phyloP scores from a whole-genome alignment of 2,329 filamentous ascomycete genomes.

The Botrytis tulipae region DNA sequence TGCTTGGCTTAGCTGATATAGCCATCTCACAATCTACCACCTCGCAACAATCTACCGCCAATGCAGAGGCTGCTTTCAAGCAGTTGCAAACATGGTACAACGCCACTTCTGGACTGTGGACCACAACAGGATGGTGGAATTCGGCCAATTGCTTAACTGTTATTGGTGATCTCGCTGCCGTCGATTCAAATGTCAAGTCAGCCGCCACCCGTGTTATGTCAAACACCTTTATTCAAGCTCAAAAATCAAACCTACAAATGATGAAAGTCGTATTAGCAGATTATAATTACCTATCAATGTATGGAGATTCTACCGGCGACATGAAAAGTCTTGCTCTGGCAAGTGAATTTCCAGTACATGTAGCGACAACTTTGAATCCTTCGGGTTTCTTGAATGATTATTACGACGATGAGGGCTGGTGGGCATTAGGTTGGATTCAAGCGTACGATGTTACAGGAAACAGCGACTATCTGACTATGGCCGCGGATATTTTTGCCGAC shows the following conservation, averaged over 20 bases:
- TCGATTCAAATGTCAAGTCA: slow-evolving; percentile 39
- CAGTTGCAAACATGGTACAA: slow-evolving; percentile 63
- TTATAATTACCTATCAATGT: slow-evolving; percentile 30
- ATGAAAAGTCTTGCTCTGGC: not conserved
- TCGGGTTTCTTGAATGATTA: slow-evolving; percentile 51
- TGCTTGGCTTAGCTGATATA: slow-evolving; percentile 13
- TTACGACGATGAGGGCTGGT: slow-evolving; percentile 64
- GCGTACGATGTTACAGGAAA: slow-evolving; percentile 55
- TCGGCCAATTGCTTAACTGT: slow-evolving; percentile 64
- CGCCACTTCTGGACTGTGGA: slow-evolving; percentile 58
- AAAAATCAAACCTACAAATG: slow-evolving; percentile 33
- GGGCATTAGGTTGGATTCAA: slow-evolving; percentile 59
- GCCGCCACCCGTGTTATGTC: slow-evolving; percentile 43
- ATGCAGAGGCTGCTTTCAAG: slow-evolving; percentile 39
- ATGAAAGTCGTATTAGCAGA: slow-evolving; percentile 30
- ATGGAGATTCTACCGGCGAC: slow-evolving; percentile 7
- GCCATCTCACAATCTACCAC: slow-evolving; percentile 22
- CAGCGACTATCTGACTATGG: slow-evolving; percentile 50
- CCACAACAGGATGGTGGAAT: slow-evolving; percentile 71
- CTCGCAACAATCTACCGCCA: slow-evolving; percentile 24
- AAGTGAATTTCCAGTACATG: not conserved
- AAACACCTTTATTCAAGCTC: slow-evolving; percentile 42
- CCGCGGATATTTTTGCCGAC: slow-evolving; percentile 54
- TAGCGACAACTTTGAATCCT: slow-evolving; percentile 23
- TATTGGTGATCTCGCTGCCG: slow-evolving; percentile 49